Conservation (phyloP, 768 basidiomycete genomes). For the Kwoniella bestiolae region DNA sequence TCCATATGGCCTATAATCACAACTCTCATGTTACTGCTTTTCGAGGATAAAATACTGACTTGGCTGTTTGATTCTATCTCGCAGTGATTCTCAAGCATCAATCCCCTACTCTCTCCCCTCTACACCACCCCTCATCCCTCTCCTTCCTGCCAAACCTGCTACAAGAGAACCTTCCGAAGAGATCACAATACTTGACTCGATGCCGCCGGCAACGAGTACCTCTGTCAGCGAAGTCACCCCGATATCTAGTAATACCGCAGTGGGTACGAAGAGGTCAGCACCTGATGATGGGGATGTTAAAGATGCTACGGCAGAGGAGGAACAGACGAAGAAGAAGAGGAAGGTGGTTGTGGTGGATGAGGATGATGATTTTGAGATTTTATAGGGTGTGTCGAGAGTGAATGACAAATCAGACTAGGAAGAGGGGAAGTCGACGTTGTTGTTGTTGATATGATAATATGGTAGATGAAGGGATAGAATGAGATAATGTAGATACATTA, state of each 20-base stretch:
- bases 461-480: neutral
- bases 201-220: constrained; percentile 4
- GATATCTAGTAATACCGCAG: constrained; percentile 15
- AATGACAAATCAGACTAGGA: neutral
- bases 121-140: constrained; percentile 24
- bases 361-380: constrained; percentile 46
- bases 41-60: too few species aligned
- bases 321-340: constrained; percentile 13
- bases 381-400: neutral
- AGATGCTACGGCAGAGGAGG: constrained; percentile 32
- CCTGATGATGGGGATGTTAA: constrained; percentile 43
- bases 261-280: constrained; percentile 41
- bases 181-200: constrained; percentile 8
- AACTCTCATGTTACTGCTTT: too few species aligned
- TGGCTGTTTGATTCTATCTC: neutral
- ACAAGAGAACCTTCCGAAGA: constrained; percentile 12
- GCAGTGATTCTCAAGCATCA: constrained; percentile 17
- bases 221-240: constrained; percentile 18
- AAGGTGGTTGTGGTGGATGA: constrained; percentile 28
- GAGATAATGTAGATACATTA: neutral
- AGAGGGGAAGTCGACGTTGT: neutral
- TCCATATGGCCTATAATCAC: neutral
- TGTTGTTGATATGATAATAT: neutral
- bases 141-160: constrained; percentile 8
- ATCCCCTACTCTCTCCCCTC: constrained; percentile 22